These are phyloP conservation scores for Dactylis glomerata DNA, from an alignment of 176 grass and related monocot species.

Conservation along the genomic window DNA sequence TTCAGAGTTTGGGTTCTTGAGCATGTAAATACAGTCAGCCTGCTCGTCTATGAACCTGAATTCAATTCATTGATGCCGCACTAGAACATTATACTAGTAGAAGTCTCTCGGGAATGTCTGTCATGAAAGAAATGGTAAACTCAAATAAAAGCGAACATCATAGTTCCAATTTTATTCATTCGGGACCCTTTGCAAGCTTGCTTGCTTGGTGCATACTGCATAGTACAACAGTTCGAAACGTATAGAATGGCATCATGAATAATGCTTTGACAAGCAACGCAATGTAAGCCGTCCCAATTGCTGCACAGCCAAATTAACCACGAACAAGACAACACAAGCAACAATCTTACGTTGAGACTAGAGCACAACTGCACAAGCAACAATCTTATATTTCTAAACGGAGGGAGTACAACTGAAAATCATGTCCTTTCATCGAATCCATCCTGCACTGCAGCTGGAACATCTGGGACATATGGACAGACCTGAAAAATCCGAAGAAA, in stretches of 20 bases:
- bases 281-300: neutral
- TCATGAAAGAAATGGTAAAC: neutral
- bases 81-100: neutral
- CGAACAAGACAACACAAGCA: neutral
- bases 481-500: slow-evolving; percentile 17
- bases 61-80: neutral
- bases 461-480: slow-evolving; percentile 20
- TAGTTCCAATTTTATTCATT: neutral
- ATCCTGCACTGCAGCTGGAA: slow-evolving; percentile 22
- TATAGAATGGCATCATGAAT: neutral
- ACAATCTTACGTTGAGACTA: neutral
- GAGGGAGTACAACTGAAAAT: neutral
- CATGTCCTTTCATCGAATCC: slow-evolving; percentile 43
- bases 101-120: neutral
- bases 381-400: too few relatives aligned
- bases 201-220: neutral
- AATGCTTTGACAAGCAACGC: neutral
- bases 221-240: neutral
- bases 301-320: neutral
- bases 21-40: neutral
- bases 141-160: neutral
- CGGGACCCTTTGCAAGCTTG: neutral
- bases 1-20: neutral
- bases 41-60: neutral
- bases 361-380: neutral